A percentile compares a stretch with the other conserved stretches of the same genome.
phyloP scores from a whole-genome alignment of 305 asterid genomes.

The Andrographis paniculata region DNA sequence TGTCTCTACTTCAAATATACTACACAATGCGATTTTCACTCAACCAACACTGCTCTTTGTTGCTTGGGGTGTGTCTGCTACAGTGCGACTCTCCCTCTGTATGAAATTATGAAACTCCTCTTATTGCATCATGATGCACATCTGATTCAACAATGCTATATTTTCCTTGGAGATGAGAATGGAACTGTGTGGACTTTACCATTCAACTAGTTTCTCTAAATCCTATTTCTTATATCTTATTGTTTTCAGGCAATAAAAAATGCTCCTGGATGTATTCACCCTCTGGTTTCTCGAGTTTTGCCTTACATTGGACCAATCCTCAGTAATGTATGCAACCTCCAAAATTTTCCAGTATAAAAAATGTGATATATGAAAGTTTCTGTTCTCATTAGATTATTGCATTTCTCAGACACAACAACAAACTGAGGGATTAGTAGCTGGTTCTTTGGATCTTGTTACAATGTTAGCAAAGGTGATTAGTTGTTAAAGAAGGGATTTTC shows the following conservation, averaged over 20 bases:
- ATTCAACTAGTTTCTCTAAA: slow-evolving; percentile 6
- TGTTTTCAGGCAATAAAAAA: slow-evolving; percentile 67
- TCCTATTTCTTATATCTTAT: slow-evolving; percentile 12
- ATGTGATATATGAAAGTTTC: slow-evolving; percentile 14
- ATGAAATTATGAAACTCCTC: too few species aligned
- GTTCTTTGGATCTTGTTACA: slow-evolving; percentile 80
- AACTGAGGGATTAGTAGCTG: slow-evolving; percentile 90
- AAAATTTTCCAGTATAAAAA: slow-evolving; percentile 12
- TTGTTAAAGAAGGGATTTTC: slow-evolving; percentile 13
- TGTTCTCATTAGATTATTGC: slow-evolving; percentile 22
- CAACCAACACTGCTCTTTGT: too few species aligned
- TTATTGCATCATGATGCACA: too few species aligned
- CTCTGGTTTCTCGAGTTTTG: slow-evolving; percentile 74
- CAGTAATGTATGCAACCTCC: slow-evolving; percentile 45
- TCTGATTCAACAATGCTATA: too few species aligned
- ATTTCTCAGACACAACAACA: slow-evolving; percentile 82
- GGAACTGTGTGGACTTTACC: too few species aligned
- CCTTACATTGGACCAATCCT: slow-evolving; percentile 79
- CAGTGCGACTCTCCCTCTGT: too few species aligned
- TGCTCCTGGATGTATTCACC: slow-evolving; percentile 91
- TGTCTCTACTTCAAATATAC: background rate
- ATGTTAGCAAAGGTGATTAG: slow-evolving; percentile 72
- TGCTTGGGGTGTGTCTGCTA: too few species aligned
- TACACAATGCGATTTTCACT: background rate
- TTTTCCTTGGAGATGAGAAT: slow-evolving; percentile 1